Base-by-base conservation (phyloP, 164 flowering plant species). In the Cinnamomum chago region DNA sequence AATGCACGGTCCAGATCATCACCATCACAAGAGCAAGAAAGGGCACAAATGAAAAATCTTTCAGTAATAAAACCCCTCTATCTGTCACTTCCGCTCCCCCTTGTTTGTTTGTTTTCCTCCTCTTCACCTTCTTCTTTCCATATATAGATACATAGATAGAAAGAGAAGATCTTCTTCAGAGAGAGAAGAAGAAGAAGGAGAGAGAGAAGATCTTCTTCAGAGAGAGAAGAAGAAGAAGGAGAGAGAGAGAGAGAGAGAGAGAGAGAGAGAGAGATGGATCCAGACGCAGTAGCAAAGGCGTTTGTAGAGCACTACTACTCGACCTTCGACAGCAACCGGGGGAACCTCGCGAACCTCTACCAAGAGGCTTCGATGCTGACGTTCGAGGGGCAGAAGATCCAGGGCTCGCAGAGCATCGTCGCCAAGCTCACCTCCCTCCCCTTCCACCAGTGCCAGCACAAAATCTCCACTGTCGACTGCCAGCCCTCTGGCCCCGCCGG, bases 251-350 rank as follows among this genome's bases (percentile, higher is more conserved):
- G 25, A 24, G 25, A 24, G 25, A 24, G 25, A 24, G 25, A 24
- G 50, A 27, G 50, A 66, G 40, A 30, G 70, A 71, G 28, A 52
- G 3, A 62, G 68, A 93, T 94, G 98, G 95, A 94, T 88, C 89
- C 94, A 27, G 95, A 94, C 74, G 74, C 86, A 2, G 76, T 94
- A 47, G 84, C 97, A 0, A 92, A 85, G 81, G 93, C 93, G 0
- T 94, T 94, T 79, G 98, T 94, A 50, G 93, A 90, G 80, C 98
- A 93, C 83, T 93, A 93, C 87, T 93, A 93, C 87, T 4, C 89
- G 27, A 86, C 92, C 2, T 93, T 93, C 85, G 98, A 94, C 71
- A 71, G 89, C n/a, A 90, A 90, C 65, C 83, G 98, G 5, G 76
- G 83, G 15, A 82, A 79, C 0, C 80, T 94, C 0, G 95, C 82